Base-by-base conservation (phyloP, 2,329 filamentous ascomycete species). In the Neofusicoccum laricinum region DNA sequence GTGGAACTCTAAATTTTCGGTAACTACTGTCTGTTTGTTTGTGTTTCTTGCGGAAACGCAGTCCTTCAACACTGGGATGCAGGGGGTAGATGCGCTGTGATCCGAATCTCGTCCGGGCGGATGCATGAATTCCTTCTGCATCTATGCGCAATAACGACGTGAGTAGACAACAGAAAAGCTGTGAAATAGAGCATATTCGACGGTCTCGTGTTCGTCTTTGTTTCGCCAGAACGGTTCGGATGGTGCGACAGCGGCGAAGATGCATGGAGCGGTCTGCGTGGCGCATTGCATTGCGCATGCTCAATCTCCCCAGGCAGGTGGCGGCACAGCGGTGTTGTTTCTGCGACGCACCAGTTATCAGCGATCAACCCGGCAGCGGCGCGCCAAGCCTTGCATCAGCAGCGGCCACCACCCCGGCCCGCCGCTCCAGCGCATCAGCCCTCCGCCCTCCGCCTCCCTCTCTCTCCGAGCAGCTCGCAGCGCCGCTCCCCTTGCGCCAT, bases 351-450 rank as follows among this genome's bases (percentile, higher is more conserved):
- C 36, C 40, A 41, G 8, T 12, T 17, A 25, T 34, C 53, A 58
- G 53, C 55, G n/a, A 36, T 59, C 40, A 43, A 43, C 51, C 40
- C 55, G 15, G 46, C 12, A 15, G 45, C 17, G 6, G 25, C 5
- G 32, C 45, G 45, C 58, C 58, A 61, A 61, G 58, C 32, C 58
- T 61, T 61, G 58, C 58, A 50, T 61, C 58, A 61, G 58, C 58
- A 40, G 51, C 50, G 34, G 19, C 46, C 32, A 30, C 43, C 25
- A 41, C 45, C 58, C 58, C 17, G 51, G 49, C 49, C 38, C 53
- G 41, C 55, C 46, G 57, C 41, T 48, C 57, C 43, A 46, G 57
- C 57, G 57, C 58, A 61, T 61, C 58, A 49, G 58, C 58, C 46
- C 43, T 38, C 43, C 21, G 38, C 58, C 25, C 25, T 30, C 25